Percentiles rank a stretch among this genome's conserved stretches.
These are phyloP conservation scores for Collybiopsis confluens DNA, from an alignment of 768 basidiomycete genomes.

Conservation along the genomic window DNA sequence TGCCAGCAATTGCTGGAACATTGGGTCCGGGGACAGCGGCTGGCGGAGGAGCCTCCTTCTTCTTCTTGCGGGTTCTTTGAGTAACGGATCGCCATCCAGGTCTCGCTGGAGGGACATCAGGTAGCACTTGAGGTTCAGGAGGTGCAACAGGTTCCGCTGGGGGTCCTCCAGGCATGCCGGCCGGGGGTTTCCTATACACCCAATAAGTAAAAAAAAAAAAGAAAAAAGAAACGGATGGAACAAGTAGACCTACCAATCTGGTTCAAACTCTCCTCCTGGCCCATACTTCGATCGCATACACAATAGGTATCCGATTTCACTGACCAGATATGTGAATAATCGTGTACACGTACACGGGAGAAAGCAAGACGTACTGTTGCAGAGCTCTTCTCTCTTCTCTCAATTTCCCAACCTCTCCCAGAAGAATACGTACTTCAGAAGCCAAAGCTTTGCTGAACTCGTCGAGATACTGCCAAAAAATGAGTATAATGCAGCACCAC, in stretches of 20 bases:
- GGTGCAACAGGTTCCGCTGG: conserved; percentile 37
- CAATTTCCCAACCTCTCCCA: conserved; percentile 79
- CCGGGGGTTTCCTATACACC: conserved; percentile 39
- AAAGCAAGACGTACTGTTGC: conserved; percentile 58
- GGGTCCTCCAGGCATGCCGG: conserved; percentile 38
- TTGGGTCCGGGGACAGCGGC: conserved; percentile 28
- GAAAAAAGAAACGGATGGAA: background rate
- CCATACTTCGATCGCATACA: conserved; percentile 72
- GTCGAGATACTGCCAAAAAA: conserved; percentile 61
- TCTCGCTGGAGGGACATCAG: conserved; percentile 40
- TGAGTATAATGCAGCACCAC: background rate
- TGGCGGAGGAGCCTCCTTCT: conserved; percentile 35
- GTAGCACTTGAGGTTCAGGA: conserved; percentile 31
- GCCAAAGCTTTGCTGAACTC: conserved; percentile 86
- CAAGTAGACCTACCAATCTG: conserved; percentile 55
- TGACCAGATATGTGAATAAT: conserved; percentile 20
- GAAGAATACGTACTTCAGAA: conserved; percentile 76
- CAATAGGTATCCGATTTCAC: conserved; percentile 73
- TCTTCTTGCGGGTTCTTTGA: conserved; percentile 38
- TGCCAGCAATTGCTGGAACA: conserved; percentile 18
- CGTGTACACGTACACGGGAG: background rate
- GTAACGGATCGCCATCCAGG: conserved; percentile 63
- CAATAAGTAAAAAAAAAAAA: conserved; percentile 14
- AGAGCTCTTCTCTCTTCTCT: conserved; percentile 74
- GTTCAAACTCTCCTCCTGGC: conserved; percentile 82